These are phyloP conservation scores for Ustanciosporium gigantosporum DNA, from an alignment of 1,284 basidiomycete genomes.

Conservation along the genomic window DNA sequence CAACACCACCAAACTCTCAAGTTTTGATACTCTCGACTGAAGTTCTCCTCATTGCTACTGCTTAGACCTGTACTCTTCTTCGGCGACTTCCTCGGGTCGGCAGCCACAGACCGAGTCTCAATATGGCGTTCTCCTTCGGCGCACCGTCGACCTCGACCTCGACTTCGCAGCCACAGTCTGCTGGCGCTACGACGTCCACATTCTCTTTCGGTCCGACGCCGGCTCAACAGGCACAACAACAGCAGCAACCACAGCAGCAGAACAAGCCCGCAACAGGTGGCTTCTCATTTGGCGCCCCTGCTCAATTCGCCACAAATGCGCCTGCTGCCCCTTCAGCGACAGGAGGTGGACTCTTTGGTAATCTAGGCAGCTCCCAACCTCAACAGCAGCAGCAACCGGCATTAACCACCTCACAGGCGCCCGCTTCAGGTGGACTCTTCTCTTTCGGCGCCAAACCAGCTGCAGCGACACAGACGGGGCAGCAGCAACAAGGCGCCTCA, in stretches of 20 bases:
- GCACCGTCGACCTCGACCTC: slow-evolving; percentile 35
- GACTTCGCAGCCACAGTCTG: slow-evolving; percentile 10
- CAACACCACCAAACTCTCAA: no score
- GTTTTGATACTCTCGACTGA: no score
- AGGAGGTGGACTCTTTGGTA: slow-evolving; percentile 23
- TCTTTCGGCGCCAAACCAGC: slow-evolving; percentile 30
- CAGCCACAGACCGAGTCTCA: no score
- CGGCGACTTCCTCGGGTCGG: no score
- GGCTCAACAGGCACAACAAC: slow-evolving; percentile 36
- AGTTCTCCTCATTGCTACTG: no score
- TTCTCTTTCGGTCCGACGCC: slow-evolving; percentile 44
- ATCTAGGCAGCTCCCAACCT: slow-evolving; percentile 15
- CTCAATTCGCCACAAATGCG: slow-evolving; percentile 15
- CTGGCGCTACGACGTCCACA: slow-evolving; percentile 25
- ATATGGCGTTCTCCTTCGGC: slow-evolving; percentile 57
- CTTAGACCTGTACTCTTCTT: no score
- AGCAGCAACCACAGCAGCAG: slow-evolving; percentile 33
- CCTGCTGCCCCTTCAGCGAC: slow-evolving; percentile 7
- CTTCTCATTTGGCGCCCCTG: slow-evolving; percentile 43
- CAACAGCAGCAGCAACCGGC: slow-evolving; percentile 12
- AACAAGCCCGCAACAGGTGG: slow-evolving; percentile 32
- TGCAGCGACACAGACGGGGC: slow-evolving; percentile 2
- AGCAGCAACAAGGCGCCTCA: slow-evolving; percentile 20
- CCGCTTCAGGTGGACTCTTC: slow-evolving; percentile 15
- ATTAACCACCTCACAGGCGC: slow-evolving; percentile 9